A percentile compares a stretch with the other conserved stretches of the same genome.
phyloP scores from a whole-genome alignment of 2,329 filamentous ascomycete genomes.

The Phaeosphaeria sp. region DNA sequence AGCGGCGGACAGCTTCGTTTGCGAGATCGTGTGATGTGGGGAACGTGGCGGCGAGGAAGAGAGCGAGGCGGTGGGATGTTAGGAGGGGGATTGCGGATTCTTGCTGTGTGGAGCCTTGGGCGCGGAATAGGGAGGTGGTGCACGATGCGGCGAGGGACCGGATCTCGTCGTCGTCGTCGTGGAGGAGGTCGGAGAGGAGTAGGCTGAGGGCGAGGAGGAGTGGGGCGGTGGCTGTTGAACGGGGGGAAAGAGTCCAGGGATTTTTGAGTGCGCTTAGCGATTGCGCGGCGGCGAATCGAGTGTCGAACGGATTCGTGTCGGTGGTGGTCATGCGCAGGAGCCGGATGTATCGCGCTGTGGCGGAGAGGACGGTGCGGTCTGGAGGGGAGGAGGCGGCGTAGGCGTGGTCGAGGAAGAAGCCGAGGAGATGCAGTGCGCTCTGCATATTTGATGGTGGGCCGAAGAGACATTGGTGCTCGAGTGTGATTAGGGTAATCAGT shows the following conservation, averaged over 20 bases:
- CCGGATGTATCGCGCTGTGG: conserved; percentile 34
- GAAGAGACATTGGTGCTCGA: conserved; percentile 35
- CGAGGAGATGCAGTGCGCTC: conserved; percentile 38
- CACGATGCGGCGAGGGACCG: conserved; percentile 68
- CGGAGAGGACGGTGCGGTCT: conserved; percentile 6
- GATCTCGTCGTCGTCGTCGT: conserved; percentile 92
- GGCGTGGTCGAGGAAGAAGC: conserved; percentile 41
- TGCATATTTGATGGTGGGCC: conserved; percentile 41
- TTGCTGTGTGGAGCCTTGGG: conserved; percentile 14
- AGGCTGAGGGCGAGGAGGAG: conserved; percentile 49
- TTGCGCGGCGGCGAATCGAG: conserved; percentile 65
- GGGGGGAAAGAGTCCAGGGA: conserved; percentile 23
- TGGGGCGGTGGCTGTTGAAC: conserved; percentile 10
- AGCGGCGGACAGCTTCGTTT: conserved; percentile 47
- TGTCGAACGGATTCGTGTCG: conserved; percentile 64
- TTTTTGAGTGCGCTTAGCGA: conserved; percentile 59
- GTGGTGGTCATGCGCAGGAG: conserved; percentile 38
- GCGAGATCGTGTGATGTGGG: conserved; percentile 40
- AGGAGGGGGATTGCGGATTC: conserved; percentile 57
- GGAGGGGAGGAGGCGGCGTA: conserved; percentile 15
- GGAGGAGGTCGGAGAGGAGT: conserved; percentile 54
- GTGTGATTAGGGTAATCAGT: conserved; percentile 23
- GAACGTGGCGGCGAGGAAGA: conserved; percentile 45
- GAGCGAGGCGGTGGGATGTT: conserved; percentile 51
- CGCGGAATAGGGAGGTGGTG: conserved; percentile 55